Percentiles rank a stretch among this genome's conserved stretches.
phyloP scores from a whole-genome alignment of 352 stramenopile species.

The Stramenopiles sp. region DNA sequence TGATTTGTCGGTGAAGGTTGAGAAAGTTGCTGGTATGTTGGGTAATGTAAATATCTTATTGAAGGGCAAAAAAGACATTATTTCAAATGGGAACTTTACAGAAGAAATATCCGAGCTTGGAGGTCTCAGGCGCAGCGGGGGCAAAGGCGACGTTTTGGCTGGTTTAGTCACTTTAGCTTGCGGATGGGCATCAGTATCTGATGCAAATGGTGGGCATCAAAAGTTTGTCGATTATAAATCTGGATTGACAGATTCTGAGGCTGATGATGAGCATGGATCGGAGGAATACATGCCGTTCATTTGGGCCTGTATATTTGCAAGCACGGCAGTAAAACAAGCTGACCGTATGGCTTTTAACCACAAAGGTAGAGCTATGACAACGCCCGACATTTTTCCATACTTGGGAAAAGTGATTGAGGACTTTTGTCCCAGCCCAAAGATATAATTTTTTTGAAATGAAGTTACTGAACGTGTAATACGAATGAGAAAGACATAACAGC shows the following conservation, averaged over 20 bases:
- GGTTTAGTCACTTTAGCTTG: background rate
- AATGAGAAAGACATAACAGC: too few relatives aligned
- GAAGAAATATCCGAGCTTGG: background rate
- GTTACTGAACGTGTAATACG: too few relatives aligned
- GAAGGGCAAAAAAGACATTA: background rate
- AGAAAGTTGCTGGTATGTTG: background rate
- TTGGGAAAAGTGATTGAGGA: background rate
- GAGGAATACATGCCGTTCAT: too few relatives aligned
- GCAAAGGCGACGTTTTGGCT: background rate
- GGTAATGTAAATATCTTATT: background rate
- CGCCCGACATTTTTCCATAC: background rate
- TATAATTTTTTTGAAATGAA: too few relatives aligned
- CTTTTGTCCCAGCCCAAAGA: background rate
- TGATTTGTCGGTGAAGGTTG: background rate
- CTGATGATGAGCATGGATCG: too few relatives aligned
- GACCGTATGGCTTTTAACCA: background rate
- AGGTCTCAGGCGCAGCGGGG: background rate
- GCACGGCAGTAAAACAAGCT: too few relatives aligned
- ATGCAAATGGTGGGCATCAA: background rate
- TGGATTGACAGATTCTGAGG: too few relatives aligned
- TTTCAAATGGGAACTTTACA: background rate
- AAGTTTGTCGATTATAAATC: too few relatives aligned
- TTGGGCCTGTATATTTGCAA: too few relatives aligned
- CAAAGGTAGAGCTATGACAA: background rate
- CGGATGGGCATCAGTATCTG: background rate